Evolutionary conservation across 2,329 filamentous ascomycete species (phyloP), one percentile per base, ranked within the genome.

Genomic region (Chalaropsis ovoidea): DNA sequence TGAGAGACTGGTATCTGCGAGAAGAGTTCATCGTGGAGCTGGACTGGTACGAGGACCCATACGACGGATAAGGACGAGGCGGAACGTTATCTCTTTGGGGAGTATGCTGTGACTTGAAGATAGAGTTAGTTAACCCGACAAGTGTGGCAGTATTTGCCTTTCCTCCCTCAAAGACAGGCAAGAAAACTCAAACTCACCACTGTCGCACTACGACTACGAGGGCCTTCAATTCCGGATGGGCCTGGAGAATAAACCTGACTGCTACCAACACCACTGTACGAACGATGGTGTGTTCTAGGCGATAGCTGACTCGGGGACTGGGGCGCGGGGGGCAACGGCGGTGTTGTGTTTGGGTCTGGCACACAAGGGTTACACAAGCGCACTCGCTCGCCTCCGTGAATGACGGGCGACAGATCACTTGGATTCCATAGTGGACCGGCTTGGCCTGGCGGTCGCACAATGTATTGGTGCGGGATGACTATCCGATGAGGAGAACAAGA

Each of bases 401-500:
- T 41, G 8, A 47, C 52, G 15, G 63, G 66, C 41, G 63, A 67
- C 10, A 31, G 47, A 42, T 67, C 66, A 41, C 62, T 58, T 11
- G 58, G 49, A 31, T 49, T 60, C 62, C 61, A 66, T 6, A 42
- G 62, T 7, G 58, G 62, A 17, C 19, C 49, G n/a, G 43, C 58
- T 42, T 67, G 67, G 66, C 73, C 79, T 0, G 88, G 87, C 2
- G 89, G 88, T 61, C 87, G 87, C 31, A 96, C 91, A 69, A 97
- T 96, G 74, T 90, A 97, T 72, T 94, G 89, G 69, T 92, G 84
- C 0, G 93, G 93, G 69, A 97, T 96, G 2, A 89, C 95, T 72
- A 97, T 97, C 68, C 91, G 85, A 75, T 97, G 93, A 2, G 93
- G 93, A 2, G 93, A 96, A 77, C 93, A 97, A 22, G 85, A 81